Conservation (phyloP, 768 basidiomycete genomes). For the Leccinellum rugosiceps region DNA sequence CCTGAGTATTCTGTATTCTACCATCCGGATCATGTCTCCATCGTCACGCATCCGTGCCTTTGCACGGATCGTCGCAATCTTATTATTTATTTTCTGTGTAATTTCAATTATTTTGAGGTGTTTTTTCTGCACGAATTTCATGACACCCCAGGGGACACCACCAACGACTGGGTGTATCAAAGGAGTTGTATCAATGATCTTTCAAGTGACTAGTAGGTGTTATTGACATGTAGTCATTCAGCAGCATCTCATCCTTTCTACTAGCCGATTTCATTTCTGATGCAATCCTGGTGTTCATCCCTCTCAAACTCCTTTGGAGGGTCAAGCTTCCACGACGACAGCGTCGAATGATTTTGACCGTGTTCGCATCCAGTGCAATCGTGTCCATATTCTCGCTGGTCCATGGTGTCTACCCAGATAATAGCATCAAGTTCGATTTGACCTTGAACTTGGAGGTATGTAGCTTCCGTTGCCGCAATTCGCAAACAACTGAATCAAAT, state of each 20-base stretch:
- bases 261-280: background rate
- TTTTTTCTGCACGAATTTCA: background rate
- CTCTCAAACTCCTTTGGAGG: constrained; percentile 9
- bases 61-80: background rate
- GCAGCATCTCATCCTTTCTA: background rate
- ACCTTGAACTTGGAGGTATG: background rate
- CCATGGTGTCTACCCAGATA: background rate
- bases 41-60: background rate
- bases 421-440: background rate
- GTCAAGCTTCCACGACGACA: constrained; percentile 13
- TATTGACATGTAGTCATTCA: background rate
- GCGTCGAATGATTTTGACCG: constrained; percentile 14
- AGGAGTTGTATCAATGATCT: background rate
- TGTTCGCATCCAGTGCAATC: constrained; percentile 10
- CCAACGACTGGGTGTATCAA: background rate
- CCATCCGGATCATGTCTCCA: background rate
- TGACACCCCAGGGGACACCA: background rate
- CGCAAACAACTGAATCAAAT: background rate
- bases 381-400: constrained; percentile 2
- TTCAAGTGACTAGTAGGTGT: background rate
- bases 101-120: background rate
- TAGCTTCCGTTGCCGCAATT: background rate
- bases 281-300: background rate
- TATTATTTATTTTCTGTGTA: background rate
- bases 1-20: background rate